phyloP scores from a whole-genome alignment of 352 stramenopile genomes.

The Pythium guiyangense region DNA sequence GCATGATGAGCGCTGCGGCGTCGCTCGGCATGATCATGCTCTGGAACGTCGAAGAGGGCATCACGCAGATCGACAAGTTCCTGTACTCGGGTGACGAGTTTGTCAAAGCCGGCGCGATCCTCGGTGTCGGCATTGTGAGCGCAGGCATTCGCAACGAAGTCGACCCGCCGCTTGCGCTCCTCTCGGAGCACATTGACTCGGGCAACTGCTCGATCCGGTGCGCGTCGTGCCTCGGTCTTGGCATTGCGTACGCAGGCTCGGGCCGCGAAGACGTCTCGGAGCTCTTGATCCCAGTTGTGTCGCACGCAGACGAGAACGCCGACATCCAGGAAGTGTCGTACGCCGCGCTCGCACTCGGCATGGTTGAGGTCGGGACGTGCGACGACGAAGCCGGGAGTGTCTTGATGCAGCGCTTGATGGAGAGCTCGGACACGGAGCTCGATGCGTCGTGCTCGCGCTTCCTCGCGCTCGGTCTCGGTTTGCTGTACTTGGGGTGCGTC shows the following conservation, averaged over 20 bases:
- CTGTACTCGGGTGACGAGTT: constrained; percentile 98
- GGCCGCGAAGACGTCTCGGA: constrained; percentile 97
- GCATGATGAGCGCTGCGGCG: constrained; percentile 97
- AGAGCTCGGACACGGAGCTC: constrained; percentile 96
- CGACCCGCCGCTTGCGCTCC: constrained; percentile 95
- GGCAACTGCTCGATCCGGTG: constrained; percentile 93
- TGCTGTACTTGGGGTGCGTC: constrained; percentile 96
- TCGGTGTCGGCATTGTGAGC: constrained; percentile 96
- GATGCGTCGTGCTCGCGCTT: constrained; percentile 95
- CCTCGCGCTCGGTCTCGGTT: constrained; percentile 94
- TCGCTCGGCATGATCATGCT: constrained; percentile 98
- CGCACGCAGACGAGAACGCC: constrained; percentile 87
- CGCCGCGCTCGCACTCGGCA: constrained; percentile 94
- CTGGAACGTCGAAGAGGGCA: constrained; percentile 99
- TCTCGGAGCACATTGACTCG: constrained; percentile 96
- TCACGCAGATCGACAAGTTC: constrained; percentile 99
- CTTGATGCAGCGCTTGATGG: constrained; percentile 98
- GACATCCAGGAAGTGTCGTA: constrained; percentile 91
- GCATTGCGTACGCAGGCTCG: constrained; percentile 97
- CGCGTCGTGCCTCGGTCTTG: constrained; percentile 93
- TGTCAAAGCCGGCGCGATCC: constrained; percentile 96
- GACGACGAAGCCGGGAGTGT: constrained; percentile 96
- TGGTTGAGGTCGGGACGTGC: constrained; percentile 98
- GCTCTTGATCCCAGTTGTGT: constrained; percentile 94
- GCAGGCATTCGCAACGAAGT: constrained; percentile 95